Evolutionary conservation across 148 eudicot species (phyloP).

Genomic region (Amaranthus hypochondriacus): DNA sequence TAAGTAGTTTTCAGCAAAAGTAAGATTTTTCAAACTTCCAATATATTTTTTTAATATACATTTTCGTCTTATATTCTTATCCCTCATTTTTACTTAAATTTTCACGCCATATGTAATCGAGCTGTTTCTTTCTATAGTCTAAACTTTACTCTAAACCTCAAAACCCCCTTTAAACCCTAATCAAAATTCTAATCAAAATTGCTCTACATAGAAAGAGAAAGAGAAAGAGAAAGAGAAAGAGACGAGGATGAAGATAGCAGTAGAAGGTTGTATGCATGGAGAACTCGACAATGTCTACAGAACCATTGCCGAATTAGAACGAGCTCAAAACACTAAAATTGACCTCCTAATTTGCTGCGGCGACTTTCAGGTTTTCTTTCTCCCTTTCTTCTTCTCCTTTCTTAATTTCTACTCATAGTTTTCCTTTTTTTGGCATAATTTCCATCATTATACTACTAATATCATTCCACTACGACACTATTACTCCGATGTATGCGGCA

Average conservation of each 20-base stretch:
- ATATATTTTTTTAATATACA: no score
- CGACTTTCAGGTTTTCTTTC: constrained; percentile 75
- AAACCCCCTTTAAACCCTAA: constrained; percentile 10
- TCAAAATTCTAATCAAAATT: neutral
- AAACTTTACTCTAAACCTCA: no score
- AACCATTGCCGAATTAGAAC: constrained; percentile 72
- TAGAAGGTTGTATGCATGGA: constrained; percentile 99
- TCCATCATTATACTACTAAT: neutral
- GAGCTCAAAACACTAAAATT: constrained; percentile 64
- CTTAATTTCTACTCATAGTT: neutral
- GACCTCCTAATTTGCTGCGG: constrained; percentile 96
- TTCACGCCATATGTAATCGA: no score
- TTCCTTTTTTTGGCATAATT: neutral
- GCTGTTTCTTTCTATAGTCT: no score
- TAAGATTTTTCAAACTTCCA: no score
- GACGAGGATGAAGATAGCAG: constrained; percentile 69
- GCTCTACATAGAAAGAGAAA: neutral
- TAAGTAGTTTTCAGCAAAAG: no score
- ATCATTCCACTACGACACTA: neutral
- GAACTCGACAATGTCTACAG: constrained; percentile 85
- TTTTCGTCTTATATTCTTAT: no score
- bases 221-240: neutral
- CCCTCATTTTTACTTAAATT: no score
- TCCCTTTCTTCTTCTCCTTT: neutral
- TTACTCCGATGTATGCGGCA: no score